Conservation (phyloP, 495 filamentous ascomycete genomes). For the Aspergillus sclerotioniger region DNA sequence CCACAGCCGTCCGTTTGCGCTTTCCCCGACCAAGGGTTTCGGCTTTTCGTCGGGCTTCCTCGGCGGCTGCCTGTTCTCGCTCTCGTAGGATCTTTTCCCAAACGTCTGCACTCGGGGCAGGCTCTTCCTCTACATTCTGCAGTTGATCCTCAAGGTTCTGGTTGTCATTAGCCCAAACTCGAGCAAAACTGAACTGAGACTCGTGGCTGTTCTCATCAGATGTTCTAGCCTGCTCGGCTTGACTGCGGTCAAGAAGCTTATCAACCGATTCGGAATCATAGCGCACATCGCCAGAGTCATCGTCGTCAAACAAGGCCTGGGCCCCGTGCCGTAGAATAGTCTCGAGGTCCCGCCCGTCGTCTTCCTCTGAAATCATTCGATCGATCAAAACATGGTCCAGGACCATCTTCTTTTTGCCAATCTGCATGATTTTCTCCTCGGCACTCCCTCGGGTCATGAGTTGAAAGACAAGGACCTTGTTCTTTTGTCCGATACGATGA, state of each 20-base stretch:
- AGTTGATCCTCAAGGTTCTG: slow-evolving; percentile 59
- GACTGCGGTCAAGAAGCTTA: slow-evolving; percentile 81
- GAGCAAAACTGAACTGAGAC: slow-evolving; percentile 83
- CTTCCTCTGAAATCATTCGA: slow-evolving; percentile 75
- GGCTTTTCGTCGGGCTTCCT: slow-evolving; percentile 60
- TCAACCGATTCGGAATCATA: slow-evolving; percentile 84
- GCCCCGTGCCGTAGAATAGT: slow-evolving; percentile 88
- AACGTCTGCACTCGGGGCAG: slow-evolving; percentile 53
- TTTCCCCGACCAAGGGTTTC: slow-evolving; percentile 82
- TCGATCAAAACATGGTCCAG: slow-evolving; percentile 94
- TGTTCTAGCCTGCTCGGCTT: slow-evolving; percentile 67
- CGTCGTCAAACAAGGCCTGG: slow-evolving; percentile 77
- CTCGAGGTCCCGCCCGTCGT: slow-evolving; percentile 73
- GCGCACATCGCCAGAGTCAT: slow-evolving; percentile 59
- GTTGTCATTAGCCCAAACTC: slow-evolving; percentile 87
- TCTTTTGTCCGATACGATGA: slow-evolving; percentile 92
- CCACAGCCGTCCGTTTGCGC: slow-evolving; percentile 51
- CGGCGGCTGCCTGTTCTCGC: slow-evolving; percentile 71
- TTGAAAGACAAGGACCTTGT: slow-evolving; percentile 93
- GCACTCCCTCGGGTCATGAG: slow-evolving; percentile 83
- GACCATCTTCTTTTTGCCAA: slow-evolving; percentile 91
- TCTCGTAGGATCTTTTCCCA: slow-evolving; percentile 88
- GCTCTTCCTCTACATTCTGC: slow-evolving; percentile 50
- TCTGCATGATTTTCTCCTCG: slow-evolving; percentile 96
- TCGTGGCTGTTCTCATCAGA: slow-evolving; percentile 58